phyloP scores from a whole-genome alignment of 176 grass and related monocot genomes.

The Elymus sibiricus region DNA sequence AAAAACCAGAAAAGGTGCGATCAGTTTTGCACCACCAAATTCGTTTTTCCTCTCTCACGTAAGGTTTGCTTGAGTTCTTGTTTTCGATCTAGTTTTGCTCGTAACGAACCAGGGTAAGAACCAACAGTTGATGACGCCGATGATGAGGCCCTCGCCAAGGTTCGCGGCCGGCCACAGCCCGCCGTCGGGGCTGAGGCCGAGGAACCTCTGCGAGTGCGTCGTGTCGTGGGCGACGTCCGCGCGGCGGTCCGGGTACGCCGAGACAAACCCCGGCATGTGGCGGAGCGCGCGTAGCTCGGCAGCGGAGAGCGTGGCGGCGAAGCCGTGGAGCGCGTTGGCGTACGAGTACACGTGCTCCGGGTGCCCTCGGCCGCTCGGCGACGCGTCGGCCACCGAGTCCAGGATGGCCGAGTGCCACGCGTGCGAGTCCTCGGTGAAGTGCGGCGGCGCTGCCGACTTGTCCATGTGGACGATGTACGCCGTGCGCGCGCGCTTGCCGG shows the following conservation, averaged over 20 bases:
- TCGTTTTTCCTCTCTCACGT: too few species aligned
- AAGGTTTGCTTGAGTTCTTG: too few species aligned
- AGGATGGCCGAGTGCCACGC: slow-evolving; percentile 32
- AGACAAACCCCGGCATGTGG: slow-evolving; percentile 14
- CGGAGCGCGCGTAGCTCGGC: slow-evolving; percentile 25
- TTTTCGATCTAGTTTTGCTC: too few species aligned
- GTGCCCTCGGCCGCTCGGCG: not conserved
- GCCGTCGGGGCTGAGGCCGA: not conserved
- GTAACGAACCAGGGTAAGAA: too few species aligned
- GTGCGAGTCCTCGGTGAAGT: not conserved
- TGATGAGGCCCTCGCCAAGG: slow-evolving; percentile 35
- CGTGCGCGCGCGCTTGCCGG: not conserved
- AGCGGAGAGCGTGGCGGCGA: slow-evolving; percentile 15
- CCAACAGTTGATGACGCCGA: slow-evolving; percentile 55
- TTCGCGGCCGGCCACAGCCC: slow-evolving; percentile 34
- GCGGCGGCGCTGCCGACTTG: slow-evolving; percentile 31
- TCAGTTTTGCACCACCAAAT: too few species aligned
- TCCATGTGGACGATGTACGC: slow-evolving; percentile 52
- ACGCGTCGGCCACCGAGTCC: not conserved
- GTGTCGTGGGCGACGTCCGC: slow-evolving; percentile 24
- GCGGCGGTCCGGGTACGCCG: slow-evolving; percentile 12
- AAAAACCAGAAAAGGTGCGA: too few species aligned
- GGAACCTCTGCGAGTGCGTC: slow-evolving; percentile 44
- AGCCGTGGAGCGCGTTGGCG: slow-evolving; percentile 33
- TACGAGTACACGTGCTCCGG: slow-evolving; percentile 28